Percentiles rank a stretch among this genome's conserved stretches.
These are phyloP conservation scores for Tolypocladium album DNA, from an alignment of 2,329 filamentous ascomycete species.

Conservation along the genomic window DNA sequence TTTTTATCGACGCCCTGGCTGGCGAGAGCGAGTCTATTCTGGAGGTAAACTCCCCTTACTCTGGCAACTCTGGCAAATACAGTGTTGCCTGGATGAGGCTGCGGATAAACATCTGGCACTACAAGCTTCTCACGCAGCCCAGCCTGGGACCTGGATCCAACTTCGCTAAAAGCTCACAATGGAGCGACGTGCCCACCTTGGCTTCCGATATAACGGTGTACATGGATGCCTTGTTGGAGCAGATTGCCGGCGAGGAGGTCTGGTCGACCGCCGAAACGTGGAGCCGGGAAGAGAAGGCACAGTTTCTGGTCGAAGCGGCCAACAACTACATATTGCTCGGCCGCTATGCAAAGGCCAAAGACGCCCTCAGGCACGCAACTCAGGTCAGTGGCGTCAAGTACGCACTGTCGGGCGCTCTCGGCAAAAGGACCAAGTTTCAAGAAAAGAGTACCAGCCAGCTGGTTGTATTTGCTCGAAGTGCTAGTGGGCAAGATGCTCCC, in stretches of 20 bases:
- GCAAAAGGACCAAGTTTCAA: slow-evolving; percentile 75
- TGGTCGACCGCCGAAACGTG: slow-evolving; percentile 26
- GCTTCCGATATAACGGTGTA: slow-evolving; percentile 35
- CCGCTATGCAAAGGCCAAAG: slow-evolving; percentile 62
- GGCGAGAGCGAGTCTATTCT: slow-evolving; percentile 12
- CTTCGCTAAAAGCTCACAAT: slow-evolving; percentile 45
- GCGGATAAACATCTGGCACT: slow-evolving; percentile 61
- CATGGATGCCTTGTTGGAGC: slow-evolving; percentile 28
- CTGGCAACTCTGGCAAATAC: slow-evolving; percentile 32
- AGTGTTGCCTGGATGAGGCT: slow-evolving; percentile 52
- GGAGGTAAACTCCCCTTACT: slow-evolving; percentile 11
- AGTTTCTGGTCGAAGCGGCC: slow-evolving; percentile 72
- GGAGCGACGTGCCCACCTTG: slow-evolving; percentile 48
- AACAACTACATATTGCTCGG: slow-evolving; percentile 79
- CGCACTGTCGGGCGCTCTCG: slow-evolving; percentile 73
- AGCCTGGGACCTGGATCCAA: slow-evolving; percentile 41
- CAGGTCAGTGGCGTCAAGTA: slow-evolving; percentile 63
- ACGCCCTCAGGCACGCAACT: slow-evolving; percentile 59
- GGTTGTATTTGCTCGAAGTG: slow-evolving; percentile 79
- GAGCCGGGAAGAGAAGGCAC: slow-evolving; percentile 42
- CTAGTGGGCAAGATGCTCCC: slow-evolving; percentile 20
- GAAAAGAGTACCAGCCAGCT: slow-evolving; percentile 76
- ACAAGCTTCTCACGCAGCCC: slow-evolving; percentile 48
- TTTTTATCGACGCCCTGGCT: slow-evolving; percentile 24
- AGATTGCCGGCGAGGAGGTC: slow-evolving; percentile 24